Evolutionary conservation across 164 flowering plant species (phyloP).

Genomic region (Warburgia ugandensis): DNA sequence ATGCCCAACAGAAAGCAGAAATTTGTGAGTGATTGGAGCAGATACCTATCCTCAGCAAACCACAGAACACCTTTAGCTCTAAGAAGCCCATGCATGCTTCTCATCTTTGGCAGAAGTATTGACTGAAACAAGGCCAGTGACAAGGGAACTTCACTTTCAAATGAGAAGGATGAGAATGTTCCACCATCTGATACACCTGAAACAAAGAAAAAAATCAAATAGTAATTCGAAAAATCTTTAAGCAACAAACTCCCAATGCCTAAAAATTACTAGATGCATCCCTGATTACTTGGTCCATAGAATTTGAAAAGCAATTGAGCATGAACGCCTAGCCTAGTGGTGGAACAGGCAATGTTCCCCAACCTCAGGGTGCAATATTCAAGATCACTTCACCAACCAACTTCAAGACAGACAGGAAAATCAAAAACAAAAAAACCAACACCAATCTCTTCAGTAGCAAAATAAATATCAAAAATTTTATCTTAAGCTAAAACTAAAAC

Average conservation of each 20-base stretch:
- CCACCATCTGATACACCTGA: slow-evolving; percentile 8
- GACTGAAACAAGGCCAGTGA: slow-evolving; percentile 10
- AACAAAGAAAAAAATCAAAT: not conserved
- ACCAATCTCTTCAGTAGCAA: not conserved
- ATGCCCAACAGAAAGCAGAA: not conserved
- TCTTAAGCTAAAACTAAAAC: too few relatives aligned
- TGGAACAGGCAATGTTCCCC: not conserved
- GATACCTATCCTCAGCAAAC: slow-evolving; percentile 12
- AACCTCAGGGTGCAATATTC: not conserved
- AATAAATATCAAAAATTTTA: not conserved
- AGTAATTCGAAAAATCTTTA: not conserved
- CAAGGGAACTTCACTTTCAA: slow-evolving; percentile 12
- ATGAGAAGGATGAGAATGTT: slow-evolving; percentile 8
- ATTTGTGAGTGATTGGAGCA: too few relatives aligned
- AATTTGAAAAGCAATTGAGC: not conserved
- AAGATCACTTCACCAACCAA: too few relatives aligned
- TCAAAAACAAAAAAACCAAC: too few relatives aligned
- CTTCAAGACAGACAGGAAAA: too few relatives aligned
- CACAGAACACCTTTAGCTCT: slow-evolving; percentile 14
- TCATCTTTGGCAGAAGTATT: slow-evolving; percentile 5
- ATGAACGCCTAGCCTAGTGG: not conserved
- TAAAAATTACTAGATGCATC: too few relatives aligned
- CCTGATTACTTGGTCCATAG: too few relatives aligned
- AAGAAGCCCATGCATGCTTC: slow-evolving; percentile 7
- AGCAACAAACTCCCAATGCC: not conserved